Evolutionary conservation across 257 asterid genomes (phyloP).

Genomic region (Plantago ovata): DNA sequence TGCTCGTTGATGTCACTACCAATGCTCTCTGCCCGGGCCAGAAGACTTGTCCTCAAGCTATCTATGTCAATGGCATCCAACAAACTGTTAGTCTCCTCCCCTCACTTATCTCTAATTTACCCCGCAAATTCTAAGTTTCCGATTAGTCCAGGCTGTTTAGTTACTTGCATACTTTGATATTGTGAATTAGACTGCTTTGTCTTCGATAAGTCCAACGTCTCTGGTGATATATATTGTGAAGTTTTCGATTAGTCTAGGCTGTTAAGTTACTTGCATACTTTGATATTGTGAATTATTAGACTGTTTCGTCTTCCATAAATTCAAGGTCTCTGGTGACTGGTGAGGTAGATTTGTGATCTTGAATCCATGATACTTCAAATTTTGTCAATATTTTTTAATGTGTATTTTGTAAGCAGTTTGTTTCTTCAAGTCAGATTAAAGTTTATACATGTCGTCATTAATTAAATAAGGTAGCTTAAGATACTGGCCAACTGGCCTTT

Average conservation of each 20-base stretch:
- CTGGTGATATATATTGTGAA: too few species aligned
- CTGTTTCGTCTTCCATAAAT: too few species aligned
- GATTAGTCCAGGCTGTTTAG: not conserved
- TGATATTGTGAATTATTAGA: too few species aligned
- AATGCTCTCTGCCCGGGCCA: conserved; percentile 71
- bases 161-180: not conserved
- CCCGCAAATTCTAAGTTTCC: not conserved
- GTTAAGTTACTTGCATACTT: too few species aligned
- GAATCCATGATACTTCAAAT: not conserved
- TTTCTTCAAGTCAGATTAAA: not conserved
- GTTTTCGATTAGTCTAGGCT: too few species aligned
- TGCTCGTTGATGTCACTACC: conserved; percentile 86
- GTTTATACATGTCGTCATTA: not conserved
- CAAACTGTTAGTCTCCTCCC: conserved; percentile 52
- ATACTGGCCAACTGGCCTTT: not conserved
- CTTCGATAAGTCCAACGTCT: too few species aligned
- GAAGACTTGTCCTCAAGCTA: conserved; percentile 63
- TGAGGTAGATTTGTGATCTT: not conserved
- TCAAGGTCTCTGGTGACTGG: too few species aligned
- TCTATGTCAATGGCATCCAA: conserved; percentile 82
- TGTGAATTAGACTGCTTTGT: too few species aligned
- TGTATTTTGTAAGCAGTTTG: not conserved
- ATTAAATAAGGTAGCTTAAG: not conserved
- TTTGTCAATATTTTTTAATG: not conserved
- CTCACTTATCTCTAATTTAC: not conserved